Percentiles rank a stretch among this genome's conserved stretches.
phyloP scores from a whole-genome alignment of 306 rosid species.

The Hippophae rhamnoides region DNA sequence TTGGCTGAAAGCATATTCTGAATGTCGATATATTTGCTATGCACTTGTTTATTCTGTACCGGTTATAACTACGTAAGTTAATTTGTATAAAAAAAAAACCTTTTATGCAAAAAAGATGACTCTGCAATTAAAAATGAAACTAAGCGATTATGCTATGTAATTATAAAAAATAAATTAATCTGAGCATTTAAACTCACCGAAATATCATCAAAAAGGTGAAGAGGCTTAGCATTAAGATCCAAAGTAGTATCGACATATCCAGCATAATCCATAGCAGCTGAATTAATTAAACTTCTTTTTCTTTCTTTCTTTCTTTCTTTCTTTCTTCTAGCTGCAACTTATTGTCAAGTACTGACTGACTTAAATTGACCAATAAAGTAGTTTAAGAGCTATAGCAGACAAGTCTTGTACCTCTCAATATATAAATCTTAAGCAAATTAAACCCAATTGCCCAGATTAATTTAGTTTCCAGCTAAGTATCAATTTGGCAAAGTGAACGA shows the following conservation, averaged over 20 bases:
- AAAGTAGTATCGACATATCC: conserved; percentile 56
- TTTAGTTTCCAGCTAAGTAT: conserved; percentile 1
- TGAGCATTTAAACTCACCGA: conserved; percentile 34
- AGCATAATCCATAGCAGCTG: conserved; percentile 44
- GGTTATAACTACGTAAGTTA: no score
- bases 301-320: background rate
- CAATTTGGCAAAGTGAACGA: conserved; percentile 4
- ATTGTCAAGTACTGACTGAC: background rate
- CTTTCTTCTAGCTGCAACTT: background rate
- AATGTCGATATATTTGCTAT: no score
- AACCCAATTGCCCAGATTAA: conserved; percentile 14
- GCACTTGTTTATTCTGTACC: no score
- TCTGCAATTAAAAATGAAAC: no score
- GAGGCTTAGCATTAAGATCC: conserved; percentile 59
- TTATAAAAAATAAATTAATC: no score
- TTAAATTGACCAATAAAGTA: conserved; percentile 11
- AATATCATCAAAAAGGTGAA: conserved; percentile 34
- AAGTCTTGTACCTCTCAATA: background rate
- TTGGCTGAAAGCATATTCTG: no score
- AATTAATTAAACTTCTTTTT: background rate
- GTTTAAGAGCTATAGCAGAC: background rate
- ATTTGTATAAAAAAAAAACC: no score
- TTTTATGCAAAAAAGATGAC: no score
- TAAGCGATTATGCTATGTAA: no score
- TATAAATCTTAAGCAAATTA: no score